Evolutionary conservation across 208 protist genomes (phyloP).

Genomic region (Leishmania arabica): DNA sequence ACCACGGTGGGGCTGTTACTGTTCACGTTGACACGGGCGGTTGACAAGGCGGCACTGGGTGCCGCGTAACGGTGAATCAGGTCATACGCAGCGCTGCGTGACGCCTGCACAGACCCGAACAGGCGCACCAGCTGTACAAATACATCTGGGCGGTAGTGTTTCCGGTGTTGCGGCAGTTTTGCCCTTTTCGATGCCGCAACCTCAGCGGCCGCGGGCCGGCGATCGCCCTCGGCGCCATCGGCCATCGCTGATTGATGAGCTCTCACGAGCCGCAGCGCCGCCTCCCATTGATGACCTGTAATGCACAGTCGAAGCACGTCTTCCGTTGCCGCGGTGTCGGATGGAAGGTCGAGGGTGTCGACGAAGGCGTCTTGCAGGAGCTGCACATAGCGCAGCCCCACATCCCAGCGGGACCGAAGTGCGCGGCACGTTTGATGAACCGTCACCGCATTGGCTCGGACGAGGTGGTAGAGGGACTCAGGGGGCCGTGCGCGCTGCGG

Average conservation of each 20-base stretch:
- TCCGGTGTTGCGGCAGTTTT: conserved; percentile 1
- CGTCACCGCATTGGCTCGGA: conserved; percentile 57
- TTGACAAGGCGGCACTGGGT: background rate
- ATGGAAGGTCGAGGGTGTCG: conserved; percentile 30
- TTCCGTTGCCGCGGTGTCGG: conserved; percentile 30
- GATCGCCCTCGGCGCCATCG: background rate
- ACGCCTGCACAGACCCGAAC: conserved; percentile 13
- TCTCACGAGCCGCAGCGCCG: conserved; percentile 44
- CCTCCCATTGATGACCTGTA: conserved; percentile 47
- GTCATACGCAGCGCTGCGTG: conserved; percentile 6
- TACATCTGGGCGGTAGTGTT: conserved; percentile 24
- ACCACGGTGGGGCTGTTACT: background rate
- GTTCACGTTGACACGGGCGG: background rate
- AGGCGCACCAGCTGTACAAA: conserved; percentile 32
- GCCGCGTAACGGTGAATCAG: conserved; percentile 3
- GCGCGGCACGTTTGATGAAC: conserved; percentile 61
- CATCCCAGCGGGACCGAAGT: conserved; percentile 21
- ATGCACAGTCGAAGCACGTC: conserved; percentile 49
- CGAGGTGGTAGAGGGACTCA: conserved; percentile 4
- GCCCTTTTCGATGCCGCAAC: background rate
- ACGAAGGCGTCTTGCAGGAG: conserved; percentile 28
- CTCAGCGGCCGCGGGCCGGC: background rate
- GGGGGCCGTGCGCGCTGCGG: background rate
- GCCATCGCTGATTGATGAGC: conserved; percentile 1
- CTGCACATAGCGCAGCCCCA: conserved; percentile 38